These are phyloP conservation scores for Coniophora puteana DNA, from an alignment of 1,284 basidiomycete species.

Conservation along the genomic window DNA sequence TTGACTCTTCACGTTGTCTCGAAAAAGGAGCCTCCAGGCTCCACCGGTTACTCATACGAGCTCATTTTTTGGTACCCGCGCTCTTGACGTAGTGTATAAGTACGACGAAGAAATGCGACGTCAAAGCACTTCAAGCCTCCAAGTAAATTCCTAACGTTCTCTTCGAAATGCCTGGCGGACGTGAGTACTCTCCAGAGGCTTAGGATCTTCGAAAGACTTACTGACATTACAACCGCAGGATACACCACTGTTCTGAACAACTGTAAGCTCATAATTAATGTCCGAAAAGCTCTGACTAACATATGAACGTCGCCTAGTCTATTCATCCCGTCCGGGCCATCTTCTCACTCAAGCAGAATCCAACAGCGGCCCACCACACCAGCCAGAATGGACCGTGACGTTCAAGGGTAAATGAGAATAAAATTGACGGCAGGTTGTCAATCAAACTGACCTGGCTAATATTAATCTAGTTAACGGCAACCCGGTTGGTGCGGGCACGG, in stretches of 20 bases:
- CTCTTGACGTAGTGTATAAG: too few species aligned
- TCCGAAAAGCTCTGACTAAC: constrained; percentile 1
- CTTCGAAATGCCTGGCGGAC: too few species aligned
- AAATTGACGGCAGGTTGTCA: not conserved
- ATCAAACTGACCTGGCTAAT: constrained; percentile 3
- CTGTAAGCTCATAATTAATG: constrained; percentile 31
- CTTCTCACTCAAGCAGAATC: constrained; percentile 39
- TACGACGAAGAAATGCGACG: too few species aligned
- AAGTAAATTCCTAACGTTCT: too few species aligned
- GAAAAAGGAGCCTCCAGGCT: too few species aligned
- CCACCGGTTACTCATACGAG: too few species aligned
- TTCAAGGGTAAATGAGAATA: constrained; percentile 46
- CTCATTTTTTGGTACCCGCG: too few species aligned
- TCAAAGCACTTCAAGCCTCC: too few species aligned
- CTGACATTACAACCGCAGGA: constrained; percentile 28
- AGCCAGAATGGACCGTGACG: constrained; percentile 43
- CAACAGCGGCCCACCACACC: constrained; percentile 36
- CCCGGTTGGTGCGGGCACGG: constrained; percentile 40
- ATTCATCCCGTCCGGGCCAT: constrained; percentile 30
- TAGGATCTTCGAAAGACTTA: not conserved
- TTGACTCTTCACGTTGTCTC: too few species aligned
- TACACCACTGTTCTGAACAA: constrained; percentile 49
- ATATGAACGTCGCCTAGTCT: constrained; percentile 28
- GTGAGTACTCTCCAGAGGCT: too few species aligned
- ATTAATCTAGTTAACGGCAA: constrained; percentile 41